Evolutionary conservation across 2,329 filamentous ascomycete genomes (phyloP), one percentile per base, ranked within the genome.

Genomic region (Fusarium bulbicola): DNA sequence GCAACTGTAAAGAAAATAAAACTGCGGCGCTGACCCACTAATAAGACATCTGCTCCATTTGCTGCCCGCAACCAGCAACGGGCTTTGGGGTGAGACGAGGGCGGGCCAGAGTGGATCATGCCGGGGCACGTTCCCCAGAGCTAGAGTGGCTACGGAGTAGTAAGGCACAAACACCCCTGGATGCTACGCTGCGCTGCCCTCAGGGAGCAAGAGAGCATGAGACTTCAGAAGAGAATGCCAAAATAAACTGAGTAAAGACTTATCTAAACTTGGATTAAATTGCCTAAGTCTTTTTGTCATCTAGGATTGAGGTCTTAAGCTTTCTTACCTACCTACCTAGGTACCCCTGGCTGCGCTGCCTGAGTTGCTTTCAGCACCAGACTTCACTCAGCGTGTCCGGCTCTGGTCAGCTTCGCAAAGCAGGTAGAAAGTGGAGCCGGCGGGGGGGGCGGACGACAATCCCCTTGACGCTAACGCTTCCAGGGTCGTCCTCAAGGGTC

Each of bases 401-500:
- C 45, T 28, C 20, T 63, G 58, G n/a, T 60, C 59, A 63, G 56
- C 54, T 60, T 65, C 37, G 40, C 45, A 63, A 58, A 58, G 53
- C 57, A 67, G 53, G 52, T 28, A 59, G 47, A 52, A 40, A 47
- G 73, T 76, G 73, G 75, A 61, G 63, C 37, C 52, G 53, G 65
- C 56, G 68, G 74, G 73, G 74, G 73, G 67, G 69, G 52, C 73
- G 65, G 74, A 61, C 54, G 50, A 61, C 43, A 64, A 45, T 76
- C 68, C 76, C 73, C 72, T 78, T 47, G 46, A 54, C 73, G 59
- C 74, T 75, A 76, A 74, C 43, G 63, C 60, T 64, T 34, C 63
- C 67, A 76, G 74, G 75, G 74, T 78, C 74, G 72, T 69, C 68
- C 70, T 64, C 69, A 72, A 81, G 78, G 77, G 80, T 79, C 79